Percentiles rank a stretch among this genome's conserved stretches.
Evolutionary conservation across 768 basidiomycete genomes (phyloP).

Genomic region (Pisolithus microcarpus): DNA sequence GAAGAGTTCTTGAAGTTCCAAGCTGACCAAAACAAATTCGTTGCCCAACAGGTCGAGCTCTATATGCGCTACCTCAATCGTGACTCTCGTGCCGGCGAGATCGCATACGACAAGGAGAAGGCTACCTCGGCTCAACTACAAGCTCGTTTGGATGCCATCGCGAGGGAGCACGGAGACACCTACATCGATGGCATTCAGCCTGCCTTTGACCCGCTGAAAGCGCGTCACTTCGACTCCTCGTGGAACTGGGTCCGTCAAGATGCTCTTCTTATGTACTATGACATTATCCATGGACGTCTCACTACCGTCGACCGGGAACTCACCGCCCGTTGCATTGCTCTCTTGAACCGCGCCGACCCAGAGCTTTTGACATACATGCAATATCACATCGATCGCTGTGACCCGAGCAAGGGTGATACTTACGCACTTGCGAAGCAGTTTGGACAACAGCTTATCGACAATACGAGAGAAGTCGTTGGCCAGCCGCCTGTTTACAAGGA

Average conservation of each 20-base stretch:
- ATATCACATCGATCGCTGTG: constrained; percentile 82
- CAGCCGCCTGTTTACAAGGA: constrained; percentile 92
- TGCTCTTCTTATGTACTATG: constrained; percentile 93
- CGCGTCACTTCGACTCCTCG: constrained; percentile 95
- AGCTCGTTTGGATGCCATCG: constrained; percentile 79
- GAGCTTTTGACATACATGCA: constrained; percentile 92
- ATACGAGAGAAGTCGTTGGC: constrained; percentile 77
- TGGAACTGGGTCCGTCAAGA: constrained; percentile 99
- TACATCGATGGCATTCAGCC: constrained; percentile 96
- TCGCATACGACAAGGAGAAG: constrained; percentile 83
- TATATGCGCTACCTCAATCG: constrained; percentile 95
- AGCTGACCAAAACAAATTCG: constrained; percentile 86
- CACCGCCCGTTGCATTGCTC: constrained; percentile 92
- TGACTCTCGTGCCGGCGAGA: constrained; percentile 89
- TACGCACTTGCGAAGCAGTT: constrained; percentile 97
- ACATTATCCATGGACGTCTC: constrained; percentile 93
- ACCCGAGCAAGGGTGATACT: constrained; percentile 77
- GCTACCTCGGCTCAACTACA: constrained; percentile 66
- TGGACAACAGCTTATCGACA: constrained; percentile 91
- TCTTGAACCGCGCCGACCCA: constrained; percentile 96
- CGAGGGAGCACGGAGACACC: constrained; percentile 84
- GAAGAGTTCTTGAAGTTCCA: constrained; percentile 98
- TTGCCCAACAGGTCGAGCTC: constrained; percentile 87
- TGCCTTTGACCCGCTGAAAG: constrained; percentile 89
- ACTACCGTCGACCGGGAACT: constrained; percentile 94